phyloP scores from a whole-genome alignment of 2,329 filamentous ascomycete species.

The Tympanopsis confertula region DNA sequence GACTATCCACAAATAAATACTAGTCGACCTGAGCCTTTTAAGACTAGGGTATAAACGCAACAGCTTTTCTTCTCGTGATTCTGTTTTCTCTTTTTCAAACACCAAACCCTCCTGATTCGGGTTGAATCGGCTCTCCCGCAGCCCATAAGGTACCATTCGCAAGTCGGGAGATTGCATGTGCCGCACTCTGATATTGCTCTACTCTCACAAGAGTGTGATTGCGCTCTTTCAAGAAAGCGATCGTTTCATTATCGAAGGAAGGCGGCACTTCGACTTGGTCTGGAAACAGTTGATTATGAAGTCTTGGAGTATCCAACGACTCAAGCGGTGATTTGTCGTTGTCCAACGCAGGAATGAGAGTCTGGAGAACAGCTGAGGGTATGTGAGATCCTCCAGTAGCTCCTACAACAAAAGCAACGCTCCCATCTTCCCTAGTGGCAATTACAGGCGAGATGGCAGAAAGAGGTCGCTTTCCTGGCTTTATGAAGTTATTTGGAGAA shows the following conservation, averaged over 20 bases:
- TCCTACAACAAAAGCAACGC: conserved; percentile 46
- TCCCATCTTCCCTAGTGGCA: conserved; percentile 42
- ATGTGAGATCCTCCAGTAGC: conserved; percentile 57
- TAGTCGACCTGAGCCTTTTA: too few relatives aligned
- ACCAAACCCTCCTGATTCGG: background rate
- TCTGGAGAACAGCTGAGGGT: conserved; percentile 56
- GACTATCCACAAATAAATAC: too few relatives aligned
- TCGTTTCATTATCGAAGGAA: conserved; percentile 46
- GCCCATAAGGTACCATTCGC: background rate
- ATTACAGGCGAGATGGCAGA: conserved; percentile 57
- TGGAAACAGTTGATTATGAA: conserved; percentile 56
- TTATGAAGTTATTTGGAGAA: conserved; percentile 51
- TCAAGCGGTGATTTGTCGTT: conserved; percentile 35
- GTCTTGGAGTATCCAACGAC: conserved; percentile 41
- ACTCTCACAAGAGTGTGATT: conserved; percentile 53
- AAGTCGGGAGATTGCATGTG: conserved; percentile 15
- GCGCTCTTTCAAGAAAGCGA: conserved; percentile 39
- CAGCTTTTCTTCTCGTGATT: too few relatives aligned
- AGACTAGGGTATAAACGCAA: too few relatives aligned
- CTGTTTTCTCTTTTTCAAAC: too few relatives aligned
- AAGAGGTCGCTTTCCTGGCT: conserved; percentile 52
- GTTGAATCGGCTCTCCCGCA: conserved; percentile 13
- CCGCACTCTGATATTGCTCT: conserved; percentile 38
- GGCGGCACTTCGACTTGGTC: conserved; percentile 48
- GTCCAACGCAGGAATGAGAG: conserved; percentile 50